Evolutionary conservation across 2,329 filamentous ascomycete genomes (phyloP), one percentile per base, ranked within the genome.

Genomic region (Xylariaceae sp.): DNA sequence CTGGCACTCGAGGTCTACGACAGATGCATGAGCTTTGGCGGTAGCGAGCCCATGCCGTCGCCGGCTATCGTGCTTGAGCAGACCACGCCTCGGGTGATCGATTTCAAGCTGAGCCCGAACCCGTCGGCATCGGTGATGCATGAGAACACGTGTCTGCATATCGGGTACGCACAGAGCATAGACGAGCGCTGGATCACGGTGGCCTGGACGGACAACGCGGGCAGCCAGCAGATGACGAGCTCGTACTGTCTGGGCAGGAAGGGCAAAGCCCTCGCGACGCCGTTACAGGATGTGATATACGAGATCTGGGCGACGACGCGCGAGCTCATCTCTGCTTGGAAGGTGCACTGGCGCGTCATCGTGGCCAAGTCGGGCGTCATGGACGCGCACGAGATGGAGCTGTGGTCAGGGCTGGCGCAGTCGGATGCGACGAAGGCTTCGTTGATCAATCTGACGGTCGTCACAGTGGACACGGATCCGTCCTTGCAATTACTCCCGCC

Each of bases 281-380:
- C 66, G 2, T 76, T 88, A 45, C 67, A 67, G 11, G 78, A 85
- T 15, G 68, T 88, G n/a, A 77, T 78, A 1, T 71, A 74, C 33
- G 85, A 89, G 52, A 84, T 92, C 3, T 90, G 86, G 85, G 74
- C 80, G 39, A 84, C 80, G 1, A 90, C 86, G 0, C 66, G 83
- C 19, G 81, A 83, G n/a, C 73, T 90, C 21, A 76, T 88, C 23
- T 76, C 80, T 1, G 68, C 70, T 12, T 78, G 81, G 60, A 82
- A 79, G 51, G 78, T 89, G 0, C 78, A 82, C 40, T 90, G 86
- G 85, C 79, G 85, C 12, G 66, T 92, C 9, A 79, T 88, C 44
- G 74, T 94, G 43, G 79, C 83, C 23, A 85, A 85, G 59, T 79
- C 76, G 33, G 81, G 82, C 2, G 64, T 74, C 3, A 83, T 88